Percentiles rank a stretch among this genome's conserved stretches.
Conservation (phyloP, 2,329 filamentous ascomycete species). For the Talaromyces sp. region DNA sequence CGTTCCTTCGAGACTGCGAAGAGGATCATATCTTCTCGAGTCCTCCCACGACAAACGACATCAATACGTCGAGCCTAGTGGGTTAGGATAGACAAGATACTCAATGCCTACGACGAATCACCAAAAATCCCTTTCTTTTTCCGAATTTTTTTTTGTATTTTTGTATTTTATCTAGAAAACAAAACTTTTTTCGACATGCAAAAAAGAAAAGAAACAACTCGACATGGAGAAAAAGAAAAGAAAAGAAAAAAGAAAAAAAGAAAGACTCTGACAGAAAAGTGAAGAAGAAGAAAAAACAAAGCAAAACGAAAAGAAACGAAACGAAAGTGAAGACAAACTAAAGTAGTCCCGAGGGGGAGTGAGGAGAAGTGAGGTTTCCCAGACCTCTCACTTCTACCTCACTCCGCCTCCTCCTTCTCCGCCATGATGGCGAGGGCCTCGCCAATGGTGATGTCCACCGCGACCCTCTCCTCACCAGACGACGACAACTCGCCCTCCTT, state of each 20-base stretch:
- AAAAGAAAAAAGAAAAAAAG: background rate
- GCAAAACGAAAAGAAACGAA: background rate
- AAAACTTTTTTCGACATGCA: background rate
- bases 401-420: background rate
- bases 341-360: background rate
- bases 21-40: no score
- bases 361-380: background rate
- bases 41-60: no score
- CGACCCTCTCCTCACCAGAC: background rate
- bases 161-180: background rate
- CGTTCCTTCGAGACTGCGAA: no score
- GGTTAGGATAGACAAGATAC: background rate
- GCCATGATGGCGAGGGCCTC: slow-evolving; percentile 8
- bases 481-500: background rate
- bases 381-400: background rate
- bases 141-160: background rate
- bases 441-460: background rate
- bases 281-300: background rate
- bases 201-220: background rate
- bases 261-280: no score
- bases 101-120: background rate
- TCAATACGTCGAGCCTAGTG: no score
- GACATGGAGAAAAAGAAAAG: background rate
- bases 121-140: background rate
- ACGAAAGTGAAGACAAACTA: background rate